Evolutionary conservation across 1,284 basidiomycete species (phyloP).

Genomic region (Melampsora americana): DNA sequence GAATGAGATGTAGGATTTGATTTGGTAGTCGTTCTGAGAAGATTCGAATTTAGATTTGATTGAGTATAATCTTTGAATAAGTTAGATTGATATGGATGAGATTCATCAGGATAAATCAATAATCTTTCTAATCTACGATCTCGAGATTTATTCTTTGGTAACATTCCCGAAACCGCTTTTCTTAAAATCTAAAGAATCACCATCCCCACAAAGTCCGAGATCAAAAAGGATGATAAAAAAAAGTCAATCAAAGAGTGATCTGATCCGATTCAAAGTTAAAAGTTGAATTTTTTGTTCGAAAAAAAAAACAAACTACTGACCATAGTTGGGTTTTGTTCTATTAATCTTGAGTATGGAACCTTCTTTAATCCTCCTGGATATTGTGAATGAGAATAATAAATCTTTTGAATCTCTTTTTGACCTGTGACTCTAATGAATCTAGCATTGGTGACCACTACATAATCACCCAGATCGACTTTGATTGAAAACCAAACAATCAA

Average conservation of each 20-base stretch:
- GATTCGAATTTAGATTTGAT: not conserved
- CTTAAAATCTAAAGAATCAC: slow-evolving; percentile 71
- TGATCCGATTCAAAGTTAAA: not conserved
- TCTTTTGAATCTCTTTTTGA: slow-evolving; percentile 77
- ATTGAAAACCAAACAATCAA: not conserved
- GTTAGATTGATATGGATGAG: slow-evolving; percentile 53
- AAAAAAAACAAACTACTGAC: slow-evolving; percentile 61
- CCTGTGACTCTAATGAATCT: slow-evolving; percentile 81
- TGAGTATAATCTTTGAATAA: slow-evolving; percentile 40
- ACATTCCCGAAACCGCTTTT: slow-evolving; percentile 92
- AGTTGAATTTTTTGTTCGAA: no score
- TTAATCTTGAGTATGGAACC: slow-evolving; percentile 75
- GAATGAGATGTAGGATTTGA: no score
- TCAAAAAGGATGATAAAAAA: not conserved
- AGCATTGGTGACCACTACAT: slow-evolving; percentile 92
- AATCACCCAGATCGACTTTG: slow-evolving; percentile 79
- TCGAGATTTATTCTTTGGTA: slow-evolving; percentile 90
- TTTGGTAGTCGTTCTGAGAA: no score
- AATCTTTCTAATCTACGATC: slow-evolving; percentile 78
- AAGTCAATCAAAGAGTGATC: no score
- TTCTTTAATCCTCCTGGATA: slow-evolving; percentile 91
- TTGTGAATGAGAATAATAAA: slow-evolving; percentile 88
- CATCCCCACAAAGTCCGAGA: not conserved
- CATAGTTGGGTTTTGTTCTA: slow-evolving; percentile 82
- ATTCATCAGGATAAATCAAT: slow-evolving; percentile 69